Evolutionary conservation across 163 green algal species (phyloP), one percentile per base, ranked within the genome.

Genomic region (Chlorella variabilis): DNA sequence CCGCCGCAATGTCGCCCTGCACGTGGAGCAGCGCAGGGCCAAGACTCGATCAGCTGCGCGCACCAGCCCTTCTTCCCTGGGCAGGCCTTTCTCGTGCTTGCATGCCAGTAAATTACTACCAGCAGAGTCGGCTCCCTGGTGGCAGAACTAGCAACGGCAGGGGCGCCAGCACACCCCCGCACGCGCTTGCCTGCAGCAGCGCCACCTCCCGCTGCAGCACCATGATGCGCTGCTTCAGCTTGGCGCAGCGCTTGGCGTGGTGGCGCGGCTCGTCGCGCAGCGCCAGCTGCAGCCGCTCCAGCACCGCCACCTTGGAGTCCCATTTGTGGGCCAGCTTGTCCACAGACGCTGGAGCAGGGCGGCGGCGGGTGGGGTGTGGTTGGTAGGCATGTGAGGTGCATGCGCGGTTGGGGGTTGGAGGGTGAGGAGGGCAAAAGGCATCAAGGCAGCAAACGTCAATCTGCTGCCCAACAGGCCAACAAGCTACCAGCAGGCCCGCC

Each of bases 221-320:
- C 23, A 39, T 41, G 34, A 78, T 69, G 71, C 71, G 71, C 71
- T 69, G 27, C 15, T 48, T 48, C 27, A 81, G 75, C 75, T 71
- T 71, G 75, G 39, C 58, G 25, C 39, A 29, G 75, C 75, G 75
- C 21, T 21, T n/a, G 3, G 33, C n/a, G 41, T 74, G 62, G 54
- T 75, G 54, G 48, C 70, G 48, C 33, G 59, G 42, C 38, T 8
- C 29, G 36, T 82, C 73, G 42, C 25, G 15, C 59, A 86, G 69
- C 27, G 61, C 41, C 62, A 69, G 25, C 65, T 87, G 82, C 75
- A 78, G 48, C 31, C 82, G 75, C 63, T 87, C 82, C 65, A 87
- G 63, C 48, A 33, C n/a, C 13, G 82, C 82, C 45, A 56, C 15
- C 51, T 74, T 78, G 48, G 45, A 54, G 31, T 87, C 82, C 82